Conservation (phyloP, 768 basidiomycete genomes). For the Floccularia luteovirens region DNA sequence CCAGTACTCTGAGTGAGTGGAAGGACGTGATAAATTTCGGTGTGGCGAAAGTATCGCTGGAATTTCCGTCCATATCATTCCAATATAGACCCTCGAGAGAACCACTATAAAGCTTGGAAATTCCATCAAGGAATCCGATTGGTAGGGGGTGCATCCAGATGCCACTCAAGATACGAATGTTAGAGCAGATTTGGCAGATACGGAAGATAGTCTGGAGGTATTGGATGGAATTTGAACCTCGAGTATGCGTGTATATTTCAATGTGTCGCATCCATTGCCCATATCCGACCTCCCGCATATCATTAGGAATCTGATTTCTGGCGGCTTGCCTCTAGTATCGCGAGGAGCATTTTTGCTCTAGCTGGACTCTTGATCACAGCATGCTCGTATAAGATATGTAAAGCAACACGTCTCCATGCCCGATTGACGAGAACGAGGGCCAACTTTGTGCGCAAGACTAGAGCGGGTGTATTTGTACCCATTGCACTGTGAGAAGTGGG, state of each 20-base stretch:
- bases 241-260: slow-evolving; percentile 37
- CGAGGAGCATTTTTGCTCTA: slow-evolving; percentile 29
- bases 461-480: slow-evolving; percentile 36
- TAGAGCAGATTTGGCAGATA: slow-evolving; percentile 37
- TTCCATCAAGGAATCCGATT: slow-evolving; percentile 30
- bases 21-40: slow-evolving; percentile 33
- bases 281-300: slow-evolving; percentile 14
- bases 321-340: slow-evolving; percentile 22
- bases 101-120: slow-evolving; percentile 30
- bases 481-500: slow-evolving; percentile 33
- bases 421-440: slow-evolving; percentile 39
- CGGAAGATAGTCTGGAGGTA: slow-evolving; percentile 35
- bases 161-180: slow-evolving; percentile 36
- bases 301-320: slow-evolving; percentile 4
- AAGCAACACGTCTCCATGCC: slow-evolving; percentile 34
- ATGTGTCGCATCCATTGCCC: slow-evolving; percentile 42
- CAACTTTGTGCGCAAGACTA: slow-evolving; percentile 42
- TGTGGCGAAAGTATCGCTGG: slow-evolving; percentile 16
- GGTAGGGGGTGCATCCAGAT: slow-evolving; percentile 38
- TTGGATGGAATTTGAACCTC: slow-evolving; percentile 24
- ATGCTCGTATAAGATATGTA: slow-evolving; percentile 37
- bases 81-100: slow-evolving; percentile 37
- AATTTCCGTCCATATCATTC: slow-evolving; percentile 22
- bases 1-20: slow-evolving; percentile 31
- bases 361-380: slow-evolving; percentile 36